Conservation (phyloP, 805 yeast genomes). For the Starmera amethionina region DNA sequence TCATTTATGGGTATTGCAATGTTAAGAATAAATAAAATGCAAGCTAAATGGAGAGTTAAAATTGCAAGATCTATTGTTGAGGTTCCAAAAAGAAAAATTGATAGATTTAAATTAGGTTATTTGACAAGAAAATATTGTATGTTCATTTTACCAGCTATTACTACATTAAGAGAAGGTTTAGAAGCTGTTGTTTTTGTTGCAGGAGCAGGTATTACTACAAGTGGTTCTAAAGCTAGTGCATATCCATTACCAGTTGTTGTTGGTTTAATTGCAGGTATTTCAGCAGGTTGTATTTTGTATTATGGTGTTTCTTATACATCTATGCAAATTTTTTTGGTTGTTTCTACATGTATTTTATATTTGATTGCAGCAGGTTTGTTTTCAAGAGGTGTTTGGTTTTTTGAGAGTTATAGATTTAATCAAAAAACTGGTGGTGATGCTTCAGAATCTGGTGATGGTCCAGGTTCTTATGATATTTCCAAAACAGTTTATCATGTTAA, state of each 20-base stretch:
- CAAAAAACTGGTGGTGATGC: conserved; percentile 86
- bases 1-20: conserved; percentile 93
- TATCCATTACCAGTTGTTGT: conserved; percentile 91
- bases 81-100: conserved; percentile 37
- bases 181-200: conserved; percentile 96
- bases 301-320: conserved; percentile 75
- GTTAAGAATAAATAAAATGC: conserved; percentile 93
- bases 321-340: conserved; percentile 78
- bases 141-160: conserved; percentile 84
- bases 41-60: conserved; percentile 93
- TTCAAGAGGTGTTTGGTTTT: conserved; percentile 88
- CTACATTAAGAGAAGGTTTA: conserved; percentile 92
- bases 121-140: conserved; percentile 68
- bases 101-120: conserved; percentile 44
- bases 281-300: conserved; percentile 64
- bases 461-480: conserved; percentile 83
- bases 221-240: conserved; percentile 47
- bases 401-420: conserved; percentile 61
- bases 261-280: conserved; percentile 73
- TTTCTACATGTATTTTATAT: conserved; percentile 83
- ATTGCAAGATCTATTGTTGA: conserved; percentile 77
- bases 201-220: conserved; percentile 73
- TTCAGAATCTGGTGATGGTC: conserved; percentile 85
- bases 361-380: conserved; percentile 88
- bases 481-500: conserved; percentile 91